phyloP scores from a whole-genome alignment of 768 basidiomycete species.

The Rhizopogon vinicolor region DNA sequence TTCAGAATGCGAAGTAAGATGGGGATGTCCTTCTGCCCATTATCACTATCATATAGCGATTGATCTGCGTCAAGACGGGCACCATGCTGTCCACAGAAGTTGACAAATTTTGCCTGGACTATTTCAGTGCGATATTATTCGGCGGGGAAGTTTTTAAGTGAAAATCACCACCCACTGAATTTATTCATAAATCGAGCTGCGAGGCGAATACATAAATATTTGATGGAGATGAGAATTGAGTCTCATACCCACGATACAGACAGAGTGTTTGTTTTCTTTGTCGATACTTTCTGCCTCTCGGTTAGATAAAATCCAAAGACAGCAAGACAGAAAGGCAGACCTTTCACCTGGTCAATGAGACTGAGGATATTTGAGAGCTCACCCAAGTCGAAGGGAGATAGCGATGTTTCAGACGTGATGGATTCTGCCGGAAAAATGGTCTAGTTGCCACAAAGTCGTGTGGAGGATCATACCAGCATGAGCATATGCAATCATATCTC shows the following conservation, averaged over 20 bases:
- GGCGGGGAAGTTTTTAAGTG: not conserved
- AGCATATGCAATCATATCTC: slow-evolving; percentile 7
- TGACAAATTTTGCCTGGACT: slow-evolving; percentile 26
- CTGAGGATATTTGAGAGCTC: slow-evolving; percentile 33
- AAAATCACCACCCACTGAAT: not conserved
- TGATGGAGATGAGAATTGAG: not conserved
- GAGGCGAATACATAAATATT: not conserved
- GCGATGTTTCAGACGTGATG: slow-evolving; percentile 34
- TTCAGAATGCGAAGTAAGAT: not conserved
- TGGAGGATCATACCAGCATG: slow-evolving; percentile 1
- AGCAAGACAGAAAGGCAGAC: slow-evolving; percentile 14
- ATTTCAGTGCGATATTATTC: not conserved
- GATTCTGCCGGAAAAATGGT: slow-evolving; percentile 23
- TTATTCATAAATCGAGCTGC: slow-evolving; percentile 3
- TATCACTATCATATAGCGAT: slow-evolving; percentile 14
- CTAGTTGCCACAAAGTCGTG: not conserved
- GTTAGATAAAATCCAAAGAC: not conserved
- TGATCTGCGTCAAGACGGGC: slow-evolving; percentile 28
- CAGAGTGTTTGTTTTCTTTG: slow-evolving; percentile 4
- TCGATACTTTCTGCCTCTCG: slow-evolving; percentile 1
- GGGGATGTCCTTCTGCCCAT: not conserved
- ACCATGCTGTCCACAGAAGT: slow-evolving; percentile 32
- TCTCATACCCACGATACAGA: slow-evolving; percentile 5
- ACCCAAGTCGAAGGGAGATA: slow-evolving; percentile 30
- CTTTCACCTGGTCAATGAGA: slow-evolving; percentile 26